phyloP scores from a whole-genome alignment of 2,329 filamentous ascomycete genomes.

The Hirsutella minnesotensis region DNA sequence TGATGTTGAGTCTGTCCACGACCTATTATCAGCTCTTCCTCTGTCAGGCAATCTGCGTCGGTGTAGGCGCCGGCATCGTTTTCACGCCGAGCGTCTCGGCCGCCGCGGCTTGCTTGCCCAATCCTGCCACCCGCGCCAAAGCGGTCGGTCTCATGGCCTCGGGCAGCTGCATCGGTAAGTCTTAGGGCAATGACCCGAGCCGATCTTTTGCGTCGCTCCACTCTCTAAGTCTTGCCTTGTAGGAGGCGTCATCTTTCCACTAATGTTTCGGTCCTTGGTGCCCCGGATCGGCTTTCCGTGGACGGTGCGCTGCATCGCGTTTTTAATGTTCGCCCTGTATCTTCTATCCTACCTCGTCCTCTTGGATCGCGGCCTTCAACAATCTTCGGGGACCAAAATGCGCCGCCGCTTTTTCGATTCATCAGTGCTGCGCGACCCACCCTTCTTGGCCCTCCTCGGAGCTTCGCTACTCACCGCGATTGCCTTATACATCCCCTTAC shows the following conservation, averaged over 20 bases:
- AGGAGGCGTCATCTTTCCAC: slow-evolving; percentile 48
- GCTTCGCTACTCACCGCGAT: not conserved
- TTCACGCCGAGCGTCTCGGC: slow-evolving; percentile 29
- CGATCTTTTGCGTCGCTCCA: not conserved
- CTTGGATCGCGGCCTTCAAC: not conserved
- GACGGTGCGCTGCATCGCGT: slow-evolving; percentile 43
- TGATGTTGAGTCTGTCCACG: slow-evolving; percentile 22
- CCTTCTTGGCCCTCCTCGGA: not conserved
- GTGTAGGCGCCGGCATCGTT: slow-evolving; percentile 37
- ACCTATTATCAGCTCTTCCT: slow-evolving; percentile 27
- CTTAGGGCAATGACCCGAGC: no score
- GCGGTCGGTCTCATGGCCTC: not conserved
- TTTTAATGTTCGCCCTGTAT: slow-evolving; percentile 32
- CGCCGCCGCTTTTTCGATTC: slow-evolving; percentile 1
- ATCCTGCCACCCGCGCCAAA: not conserved
- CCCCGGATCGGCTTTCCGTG: slow-evolving; percentile 47
- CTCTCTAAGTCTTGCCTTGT: slow-evolving; percentile 37
- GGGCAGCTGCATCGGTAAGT: slow-evolving; percentile 1
- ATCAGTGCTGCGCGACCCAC: not conserved
- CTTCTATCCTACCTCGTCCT: not conserved
- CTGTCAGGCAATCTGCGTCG: slow-evolving; percentile 37
- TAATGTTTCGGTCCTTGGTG: slow-evolving; percentile 35
- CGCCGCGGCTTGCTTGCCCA: slow-evolving; percentile 9
- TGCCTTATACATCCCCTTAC: not conserved
- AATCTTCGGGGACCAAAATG: not conserved